Evolutionary conservation across 2,329 filamentous ascomycete genomes (phyloP).

Genomic region (Zasmidium angulare): DNA sequence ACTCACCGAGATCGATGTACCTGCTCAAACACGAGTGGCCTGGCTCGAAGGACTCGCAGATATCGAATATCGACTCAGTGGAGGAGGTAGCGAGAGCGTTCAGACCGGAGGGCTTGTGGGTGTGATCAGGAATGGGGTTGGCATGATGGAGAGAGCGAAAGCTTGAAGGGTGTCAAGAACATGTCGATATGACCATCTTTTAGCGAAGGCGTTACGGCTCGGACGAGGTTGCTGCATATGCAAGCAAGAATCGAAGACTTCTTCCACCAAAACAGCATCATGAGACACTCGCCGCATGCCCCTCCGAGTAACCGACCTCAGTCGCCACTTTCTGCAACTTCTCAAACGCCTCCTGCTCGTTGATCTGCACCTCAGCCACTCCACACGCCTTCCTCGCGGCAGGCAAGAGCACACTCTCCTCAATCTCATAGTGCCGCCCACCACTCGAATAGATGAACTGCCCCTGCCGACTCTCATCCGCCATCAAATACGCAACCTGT

Average conservation of each 20-base stretch:
- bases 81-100: conserved; percentile 80
- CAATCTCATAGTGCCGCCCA: conserved; percentile 55
- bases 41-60: conserved; percentile 92
- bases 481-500: conserved; percentile 52
- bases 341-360: conserved; percentile 13
- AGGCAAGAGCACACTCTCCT: conserved; percentile 40
- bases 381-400: conserved; percentile 15
- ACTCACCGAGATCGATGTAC: conserved; percentile 77
- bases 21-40: conserved; percentile 78
- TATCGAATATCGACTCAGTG: conserved; percentile 86
- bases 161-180: neutral
- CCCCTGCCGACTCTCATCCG: conserved; percentile 49
- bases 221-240: neutral
- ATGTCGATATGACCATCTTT: neutral
- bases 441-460: conserved; percentile 54
- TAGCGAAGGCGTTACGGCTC: neutral
- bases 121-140: conserved; percentile 81
- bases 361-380: conserved; percentile 6
- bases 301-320: neutral
- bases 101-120: conserved; percentile 94
- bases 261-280: neutral
- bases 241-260: neutral
- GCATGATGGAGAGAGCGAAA: conserved; percentile 57
- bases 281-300: neutral
- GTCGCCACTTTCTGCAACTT: conserved; percentile 7